Evolutionary conservation across 495 filamentous ascomycete genomes (phyloP), one percentile per base, ranked within the genome.

Genomic region (Sabuloglossum arenarium): DNA sequence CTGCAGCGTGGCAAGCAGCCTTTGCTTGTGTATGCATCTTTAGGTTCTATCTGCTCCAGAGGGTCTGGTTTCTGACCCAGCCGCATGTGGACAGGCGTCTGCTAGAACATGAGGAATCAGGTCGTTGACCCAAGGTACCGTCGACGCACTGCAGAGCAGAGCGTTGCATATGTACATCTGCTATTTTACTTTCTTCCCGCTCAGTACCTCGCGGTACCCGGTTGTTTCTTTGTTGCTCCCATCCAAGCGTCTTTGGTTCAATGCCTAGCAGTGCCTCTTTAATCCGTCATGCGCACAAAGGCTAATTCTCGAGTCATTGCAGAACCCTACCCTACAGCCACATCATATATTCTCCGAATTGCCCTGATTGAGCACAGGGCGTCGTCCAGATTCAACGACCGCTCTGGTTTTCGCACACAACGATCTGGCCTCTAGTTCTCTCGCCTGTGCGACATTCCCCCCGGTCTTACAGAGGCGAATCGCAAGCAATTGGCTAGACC

Each of bases 381-480:
- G 23, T 28, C 47, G 47, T 28, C 47, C 23, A 51, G 47, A 19
- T 27, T 16, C 24, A 51, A 14, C 47, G 47, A 23, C 12, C 47
- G 4, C 47, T 51, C 21, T 49, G 2, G 2, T 28, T 16, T 14
- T 51, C 16, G 28, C 25, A 29, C 47, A 28, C 23, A 51, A 11
- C 47, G 28, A 28, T 51, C 23, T 19, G 23, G 16, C 21, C 47
- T 51, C 23, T 28, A 51, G 47, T 14, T 30, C 47, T 19, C 25
- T 51, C 47, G 47, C 28, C 47, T 51, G 47, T 51, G 47, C 28
- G 24, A 51, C 47, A 4, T 21, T 21, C 39, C 39, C 47, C 47
- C 24, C 47, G 28, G 47, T 51, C 47, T 51, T 10, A 51, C 47
- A 51, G 47, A 51, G 47, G 47, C 47, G 47, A 51, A 51, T 51